phyloP scores from a whole-genome alignment of 345 rosid species.

The Erodium maritimum region DNA sequence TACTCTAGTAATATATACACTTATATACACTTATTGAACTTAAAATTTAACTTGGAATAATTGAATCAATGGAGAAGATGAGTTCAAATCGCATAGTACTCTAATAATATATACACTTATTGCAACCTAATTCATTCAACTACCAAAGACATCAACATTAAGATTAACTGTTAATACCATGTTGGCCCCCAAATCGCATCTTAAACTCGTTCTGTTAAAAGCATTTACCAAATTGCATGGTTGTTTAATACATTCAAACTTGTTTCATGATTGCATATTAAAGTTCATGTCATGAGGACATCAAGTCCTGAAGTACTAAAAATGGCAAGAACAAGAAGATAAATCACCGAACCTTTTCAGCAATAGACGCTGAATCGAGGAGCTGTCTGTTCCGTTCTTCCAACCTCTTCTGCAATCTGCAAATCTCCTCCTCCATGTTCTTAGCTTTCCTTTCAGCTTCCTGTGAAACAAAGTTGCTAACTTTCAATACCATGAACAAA shows the following conservation, averaged over 20 bases:
- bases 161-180: background rate
- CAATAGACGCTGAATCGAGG: slow-evolving; percentile 45
- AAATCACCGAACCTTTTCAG: slow-evolving; percentile 52
- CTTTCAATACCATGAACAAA: background rate
- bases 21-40: no score
- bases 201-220: background rate
- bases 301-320: no score
- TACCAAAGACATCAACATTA: background rate
- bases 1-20: no score
- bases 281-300: no score
- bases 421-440: slow-evolving; percentile 51
- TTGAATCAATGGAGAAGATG: no score
- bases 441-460: slow-evolving; percentile 71
- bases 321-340: background rate
- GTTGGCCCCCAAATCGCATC: background rate
- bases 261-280: no score
- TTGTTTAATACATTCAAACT: background rate
- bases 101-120: no score
- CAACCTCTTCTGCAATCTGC: slow-evolving; percentile 32
- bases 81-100: no score
- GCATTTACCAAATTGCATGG: background rate
- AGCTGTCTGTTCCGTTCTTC: slow-evolving; percentile 55
- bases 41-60: no score
- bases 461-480: slow-evolving; percentile 23
- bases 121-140: background rate